Conservation (phyloP, 257 asterid genomes). For the Gynochthodes officinalis region DNA sequence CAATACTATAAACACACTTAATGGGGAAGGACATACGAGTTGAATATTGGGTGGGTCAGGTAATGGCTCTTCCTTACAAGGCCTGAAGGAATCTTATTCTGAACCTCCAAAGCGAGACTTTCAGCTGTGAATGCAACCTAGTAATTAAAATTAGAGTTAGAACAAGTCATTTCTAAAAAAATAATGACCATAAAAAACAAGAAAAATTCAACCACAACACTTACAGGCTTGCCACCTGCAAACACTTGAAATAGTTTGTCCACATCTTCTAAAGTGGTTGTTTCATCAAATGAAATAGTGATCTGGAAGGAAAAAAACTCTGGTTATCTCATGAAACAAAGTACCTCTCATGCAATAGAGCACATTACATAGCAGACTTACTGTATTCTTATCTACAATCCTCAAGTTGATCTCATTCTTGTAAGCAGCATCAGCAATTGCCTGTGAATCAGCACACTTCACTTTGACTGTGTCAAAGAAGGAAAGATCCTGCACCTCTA, state of each 20-base stretch:
- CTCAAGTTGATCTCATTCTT: conserved; percentile 73
- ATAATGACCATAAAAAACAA: background rate
- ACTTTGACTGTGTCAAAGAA: conserved; percentile 95
- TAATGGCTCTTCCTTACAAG: conserved; percentile 81
- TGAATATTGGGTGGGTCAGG: conserved; percentile 78
- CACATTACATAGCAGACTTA: conserved; percentile 34
- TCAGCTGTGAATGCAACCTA: conserved; percentile 83
- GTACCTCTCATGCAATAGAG: background rate
- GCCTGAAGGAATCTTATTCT: conserved; percentile 65
- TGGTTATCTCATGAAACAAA: conserved; percentile 10
- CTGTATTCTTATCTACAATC: conserved; percentile 68
- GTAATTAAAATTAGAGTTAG: conserved; percentile 6
- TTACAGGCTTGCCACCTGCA: conserved; percentile 80
- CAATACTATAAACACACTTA: conserved; percentile 4
- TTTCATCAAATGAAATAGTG: conserved; percentile 90
- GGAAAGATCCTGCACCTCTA: conserved; percentile 83
- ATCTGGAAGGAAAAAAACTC: conserved; percentile 41
- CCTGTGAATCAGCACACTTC: conserved; percentile 63
- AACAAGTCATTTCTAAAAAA: background rate
- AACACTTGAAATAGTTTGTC: conserved; percentile 84
- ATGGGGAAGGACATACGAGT: conserved; percentile 59
- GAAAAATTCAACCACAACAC: conserved; percentile 25
- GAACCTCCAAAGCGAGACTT: conserved; percentile 81
- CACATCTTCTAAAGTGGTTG: conserved; percentile 89
- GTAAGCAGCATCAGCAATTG: conserved; percentile 76